phyloP scores from a whole-genome alignment of 2,329 filamentous ascomycete genomes.

The Trichoderma sp. region DNA sequence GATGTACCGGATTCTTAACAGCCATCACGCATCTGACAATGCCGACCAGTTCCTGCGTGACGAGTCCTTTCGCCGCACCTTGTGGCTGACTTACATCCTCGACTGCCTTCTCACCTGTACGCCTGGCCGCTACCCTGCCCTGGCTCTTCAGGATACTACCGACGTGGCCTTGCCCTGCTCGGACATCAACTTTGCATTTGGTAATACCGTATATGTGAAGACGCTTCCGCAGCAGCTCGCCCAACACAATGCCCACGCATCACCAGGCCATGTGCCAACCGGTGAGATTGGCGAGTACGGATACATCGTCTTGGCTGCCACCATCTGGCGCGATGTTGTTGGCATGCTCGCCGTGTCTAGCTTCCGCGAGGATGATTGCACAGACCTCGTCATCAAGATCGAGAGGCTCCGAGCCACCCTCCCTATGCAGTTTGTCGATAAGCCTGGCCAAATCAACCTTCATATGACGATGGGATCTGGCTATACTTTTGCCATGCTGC shows the following conservation, averaged over 20 bases:
- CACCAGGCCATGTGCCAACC: slow-evolving; percentile 40
- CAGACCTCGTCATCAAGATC: slow-evolving; percentile 54
- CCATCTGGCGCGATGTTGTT: slow-evolving; percentile 63
- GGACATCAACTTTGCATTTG: slow-evolving; percentile 65
- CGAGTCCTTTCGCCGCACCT: slow-evolving; percentile 60
- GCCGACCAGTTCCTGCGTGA: slow-evolving; percentile 62
- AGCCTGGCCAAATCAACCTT: slow-evolving; percentile 60
- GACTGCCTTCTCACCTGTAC: slow-evolving; percentile 64
- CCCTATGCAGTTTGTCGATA: slow-evolving; percentile 62
- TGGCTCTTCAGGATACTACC: slow-evolving; percentile 55
- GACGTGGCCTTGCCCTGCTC: slow-evolving; percentile 60
- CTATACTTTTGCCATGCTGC: slow-evolving; percentile 63
- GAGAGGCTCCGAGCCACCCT: slow-evolving; percentile 55
- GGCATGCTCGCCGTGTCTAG: slow-evolving; percentile 57
- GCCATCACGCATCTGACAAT: slow-evolving; percentile 52
- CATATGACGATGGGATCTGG: slow-evolving; percentile 67
- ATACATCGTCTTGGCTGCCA: slow-evolving; percentile 61
- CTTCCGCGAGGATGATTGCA: slow-evolving; percentile 57
- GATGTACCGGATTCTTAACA: slow-evolving; percentile 63
- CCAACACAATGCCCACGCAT: slow-evolving; percentile 32
- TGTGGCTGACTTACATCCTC: slow-evolving; percentile 64
- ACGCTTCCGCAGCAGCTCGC: slow-evolving; percentile 50
- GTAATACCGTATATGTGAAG: slow-evolving; percentile 59
- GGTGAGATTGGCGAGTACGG: slow-evolving; percentile 62
- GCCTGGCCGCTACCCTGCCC: slow-evolving; percentile 58